A percentile compares a stretch with the other conserved stretches of the same genome.
phyloP scores from a whole-genome alignment of 352 stramenopile species.

The Thalassiosira gravida region DNA sequence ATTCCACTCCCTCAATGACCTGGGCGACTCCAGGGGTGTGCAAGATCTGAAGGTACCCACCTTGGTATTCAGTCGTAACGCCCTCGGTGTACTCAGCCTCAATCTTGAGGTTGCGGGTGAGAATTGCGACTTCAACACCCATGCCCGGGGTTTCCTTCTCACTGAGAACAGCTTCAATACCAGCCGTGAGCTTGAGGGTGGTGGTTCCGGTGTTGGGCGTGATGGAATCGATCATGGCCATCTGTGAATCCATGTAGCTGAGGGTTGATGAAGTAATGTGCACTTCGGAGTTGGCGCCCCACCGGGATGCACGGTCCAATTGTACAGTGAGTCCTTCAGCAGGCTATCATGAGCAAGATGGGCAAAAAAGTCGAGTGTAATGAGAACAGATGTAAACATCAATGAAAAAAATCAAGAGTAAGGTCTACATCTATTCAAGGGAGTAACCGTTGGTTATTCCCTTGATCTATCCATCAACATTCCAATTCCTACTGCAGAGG shows the following conservation, averaged over 20 bases:
- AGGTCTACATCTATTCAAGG: too few species aligned
- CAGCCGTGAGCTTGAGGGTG: slow-evolving; percentile 34
- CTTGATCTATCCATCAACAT: too few species aligned
- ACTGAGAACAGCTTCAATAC: slow-evolving; percentile 38
- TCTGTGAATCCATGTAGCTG: slow-evolving; percentile 35
- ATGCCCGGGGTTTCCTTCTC: slow-evolving; percentile 46
- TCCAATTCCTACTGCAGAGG: too few species aligned
- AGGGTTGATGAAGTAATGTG: slow-evolving; percentile 62
- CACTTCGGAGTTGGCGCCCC: slow-evolving; percentile 54
- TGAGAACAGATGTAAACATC: neutral
- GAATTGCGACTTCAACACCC: slow-evolving; percentile 54
- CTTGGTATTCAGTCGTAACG: slow-evolving; percentile 8
- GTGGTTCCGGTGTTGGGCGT: slow-evolving; percentile 12
- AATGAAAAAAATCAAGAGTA: neutral
- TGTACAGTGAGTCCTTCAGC: slow-evolving; percentile 41
- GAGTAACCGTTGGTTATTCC: too few species aligned
- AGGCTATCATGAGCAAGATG: slow-evolving; percentile 30
- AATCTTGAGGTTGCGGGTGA: slow-evolving; percentile 67
- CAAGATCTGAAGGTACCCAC: slow-evolving; percentile 63
- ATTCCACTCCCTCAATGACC: slow-evolving; percentile 63
- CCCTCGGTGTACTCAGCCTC: slow-evolving; percentile 35
- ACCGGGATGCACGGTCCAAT: slow-evolving; percentile 16
- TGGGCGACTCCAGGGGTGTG: slow-evolving; percentile 61
- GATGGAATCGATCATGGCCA: slow-evolving; percentile 35
- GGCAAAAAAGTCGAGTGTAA: neutral